Evolutionary conservation across 495 filamentous ascomycete genomes (phyloP).

Genomic region (Daldinia bambusicola): DNA sequence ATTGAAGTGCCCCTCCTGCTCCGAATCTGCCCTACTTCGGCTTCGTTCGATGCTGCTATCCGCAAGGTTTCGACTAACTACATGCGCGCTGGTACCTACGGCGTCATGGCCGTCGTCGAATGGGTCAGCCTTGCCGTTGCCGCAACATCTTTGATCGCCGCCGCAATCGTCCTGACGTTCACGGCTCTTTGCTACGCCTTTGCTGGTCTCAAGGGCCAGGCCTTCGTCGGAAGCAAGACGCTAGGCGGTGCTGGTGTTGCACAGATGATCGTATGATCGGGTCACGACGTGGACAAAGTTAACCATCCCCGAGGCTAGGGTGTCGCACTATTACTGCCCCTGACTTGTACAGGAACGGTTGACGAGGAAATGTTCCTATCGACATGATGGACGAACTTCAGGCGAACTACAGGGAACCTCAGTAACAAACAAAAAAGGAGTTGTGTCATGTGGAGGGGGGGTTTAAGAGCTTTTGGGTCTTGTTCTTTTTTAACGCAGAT

Average conservation of each 20-base stretch:
- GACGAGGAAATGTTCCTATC: constrained; percentile 6
- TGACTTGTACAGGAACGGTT: constrained; percentile 12
- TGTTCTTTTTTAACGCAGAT: constrained; percentile 20
- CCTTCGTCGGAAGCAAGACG: constrained; percentile 96
- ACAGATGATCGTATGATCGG: constrained; percentile 93
- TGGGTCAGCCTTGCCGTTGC: constrained; percentile 76
- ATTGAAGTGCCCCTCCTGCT: constrained; percentile 96
- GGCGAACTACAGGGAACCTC: not conserved
- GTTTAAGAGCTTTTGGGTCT: constrained; percentile 26
- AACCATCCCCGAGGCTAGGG: constrained; percentile 8
- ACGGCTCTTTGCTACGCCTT: constrained; percentile 84
- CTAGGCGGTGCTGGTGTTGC: constrained; percentile 93
- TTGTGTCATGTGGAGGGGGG: constrained; percentile 15
- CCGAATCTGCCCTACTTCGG: constrained; percentile 95
- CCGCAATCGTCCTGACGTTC: constrained; percentile 81
- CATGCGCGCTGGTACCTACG: constrained; percentile 94
- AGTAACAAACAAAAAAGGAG: constrained; percentile 19
- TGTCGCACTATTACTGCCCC: not conserved
- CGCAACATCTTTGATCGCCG: constrained; percentile 80
- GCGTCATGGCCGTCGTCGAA: constrained; percentile 80
- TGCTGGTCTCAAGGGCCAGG: constrained; percentile 89
- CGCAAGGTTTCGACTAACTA: constrained; percentile 93
- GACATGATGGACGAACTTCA: constrained; percentile 29
- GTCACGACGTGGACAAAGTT: constrained; percentile 4
- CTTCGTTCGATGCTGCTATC: constrained; percentile 88